phyloP scores from a whole-genome alignment of 1,284 basidiomycete species.

The Rhodofomes roseus region DNA sequence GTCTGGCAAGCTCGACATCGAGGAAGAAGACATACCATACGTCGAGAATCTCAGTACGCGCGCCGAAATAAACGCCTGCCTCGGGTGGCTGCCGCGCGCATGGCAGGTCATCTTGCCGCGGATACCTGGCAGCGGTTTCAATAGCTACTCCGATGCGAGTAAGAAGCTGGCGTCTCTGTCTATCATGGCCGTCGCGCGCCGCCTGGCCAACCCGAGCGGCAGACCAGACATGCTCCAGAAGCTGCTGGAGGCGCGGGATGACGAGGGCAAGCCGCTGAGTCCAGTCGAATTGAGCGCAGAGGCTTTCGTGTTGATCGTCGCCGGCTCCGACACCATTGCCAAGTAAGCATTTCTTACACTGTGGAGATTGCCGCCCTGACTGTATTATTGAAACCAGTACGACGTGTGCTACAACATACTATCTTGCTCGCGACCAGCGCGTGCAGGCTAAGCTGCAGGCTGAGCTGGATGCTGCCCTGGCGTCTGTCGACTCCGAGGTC shows the following conservation, averaged over 20 bases:
- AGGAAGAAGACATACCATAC: conserved; percentile 12
- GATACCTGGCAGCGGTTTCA: conserved; percentile 19
- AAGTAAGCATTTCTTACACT: not conserved
- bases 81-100: conserved; percentile 22
- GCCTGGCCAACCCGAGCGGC: conserved; percentile 11
- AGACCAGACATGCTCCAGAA: conserved; percentile 29
- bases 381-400: not conserved
- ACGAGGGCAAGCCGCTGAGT: conserved; percentile 7
- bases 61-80: not conserved
- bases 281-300: conserved; percentile 27
- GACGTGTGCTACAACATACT: conserved; percentile 16
- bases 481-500: conserved; percentile 14
- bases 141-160: conserved; percentile 14
- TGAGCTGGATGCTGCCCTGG: conserved; percentile 18
- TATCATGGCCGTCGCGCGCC: conserved; percentile 18
- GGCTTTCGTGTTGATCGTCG: conserved; percentile 31
- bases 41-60: conserved; percentile 19
- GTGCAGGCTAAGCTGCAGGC: conserved; percentile 21
- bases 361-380: not conserved
- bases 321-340: conserved; percentile 29
- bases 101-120: conserved; percentile 17
- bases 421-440: conserved; percentile 13
- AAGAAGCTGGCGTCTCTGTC: conserved; percentile 18
- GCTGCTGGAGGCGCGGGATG: conserved; percentile 20
- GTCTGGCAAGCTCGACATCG: not conserved